Evolutionary conservation across 163 green algal genomes (phyloP), one percentile per base, ranked within the genome.

Genomic region (Trebouxiophyceae sp.): DNA sequence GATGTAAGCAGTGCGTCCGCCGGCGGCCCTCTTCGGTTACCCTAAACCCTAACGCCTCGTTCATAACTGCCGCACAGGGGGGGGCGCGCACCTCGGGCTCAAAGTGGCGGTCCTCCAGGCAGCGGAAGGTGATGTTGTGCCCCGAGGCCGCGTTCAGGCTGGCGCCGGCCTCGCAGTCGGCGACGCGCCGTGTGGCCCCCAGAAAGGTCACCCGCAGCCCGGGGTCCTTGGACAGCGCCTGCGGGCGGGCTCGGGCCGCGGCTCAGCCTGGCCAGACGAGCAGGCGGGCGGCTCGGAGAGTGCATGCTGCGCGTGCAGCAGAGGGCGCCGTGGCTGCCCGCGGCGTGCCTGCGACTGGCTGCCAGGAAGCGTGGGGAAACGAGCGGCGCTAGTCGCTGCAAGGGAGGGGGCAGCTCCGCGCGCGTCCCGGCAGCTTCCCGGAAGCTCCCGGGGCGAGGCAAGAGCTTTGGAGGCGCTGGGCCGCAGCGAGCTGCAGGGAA

Each of bases 41-140:
- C n/a, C n/a, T n/a, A n/a, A n/a, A n/a, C n/a, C n/a, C n/a, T n/a
- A n/a, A n/a, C n/a, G n/a, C n/a, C n/a, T n/a, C n/a, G n/a, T n/a
- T n/a, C 39, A 50, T n/a, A 50, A 50, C 16, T 50, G 39, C 8
- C 39, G 39, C 39, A 8, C 12, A 16, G 12, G 16, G 39, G 12
- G 16, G 39, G 39, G 16, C 16, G 39, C 12, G 8, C 39, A 50
- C 39, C 7, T 45, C 34, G 8, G 62, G 47, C 32, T 27, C 12
- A 20, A 68, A 55, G 47, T 68, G 62, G 19, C 54, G 31, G 3
- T 16, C 19, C 46, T 61, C 32, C 47, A 68, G 46, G 62, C 62
- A 68, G 7, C 24, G 24, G 62, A 61, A 68, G 3, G 32, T 31
- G 29, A 68, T 24, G 46, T 29, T 8, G 24, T 5, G 7, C n/a